Conservation (phyloP, 208 protist species). For the Acanthamoeba royreba region DNA sequence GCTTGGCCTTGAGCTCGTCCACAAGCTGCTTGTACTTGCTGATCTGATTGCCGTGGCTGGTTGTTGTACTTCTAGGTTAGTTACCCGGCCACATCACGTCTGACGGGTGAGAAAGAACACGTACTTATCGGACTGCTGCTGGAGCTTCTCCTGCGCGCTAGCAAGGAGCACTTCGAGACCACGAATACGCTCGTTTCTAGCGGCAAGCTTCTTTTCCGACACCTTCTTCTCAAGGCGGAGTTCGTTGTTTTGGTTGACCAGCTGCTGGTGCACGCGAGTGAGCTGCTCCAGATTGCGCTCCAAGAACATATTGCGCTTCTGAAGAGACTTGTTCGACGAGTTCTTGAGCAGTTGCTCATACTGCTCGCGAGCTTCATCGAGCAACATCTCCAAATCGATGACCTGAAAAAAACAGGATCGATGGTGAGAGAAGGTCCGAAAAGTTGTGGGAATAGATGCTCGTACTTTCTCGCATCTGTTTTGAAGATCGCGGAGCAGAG, state of each 20-base stretch:
- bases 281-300: constrained; percentile 36
- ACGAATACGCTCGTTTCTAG: constrained; percentile 20
- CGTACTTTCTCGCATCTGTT: constrained; percentile 37
- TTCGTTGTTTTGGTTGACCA: constrained; percentile 36
- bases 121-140: constrained; percentile 12
- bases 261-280: constrained; percentile 8
- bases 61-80: not conserved
- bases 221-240: constrained; percentile 15
- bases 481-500: constrained; percentile 19
- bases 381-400: constrained; percentile 26
- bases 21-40: constrained; percentile 29
- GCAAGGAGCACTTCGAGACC: constrained; percentile 3
- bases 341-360: constrained; percentile 41
- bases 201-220: constrained; percentile 33
- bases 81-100: not conserved
- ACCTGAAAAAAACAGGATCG: too few relatives aligned
- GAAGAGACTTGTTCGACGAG: constrained; percentile 35
- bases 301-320: constrained; percentile 37
- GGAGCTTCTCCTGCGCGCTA: constrained; percentile 10
- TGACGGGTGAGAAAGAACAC: not conserved
- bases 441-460: not conserved
- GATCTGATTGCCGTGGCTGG: not conserved
- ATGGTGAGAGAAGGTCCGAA: not conserved
- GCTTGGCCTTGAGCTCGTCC: constrained; percentile 6
- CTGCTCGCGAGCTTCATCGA: constrained; percentile 32